Base-by-base conservation (phyloP, 2,329 filamentous ascomycete genomes). In the Akanthomyces uredinophilus region DNA sequence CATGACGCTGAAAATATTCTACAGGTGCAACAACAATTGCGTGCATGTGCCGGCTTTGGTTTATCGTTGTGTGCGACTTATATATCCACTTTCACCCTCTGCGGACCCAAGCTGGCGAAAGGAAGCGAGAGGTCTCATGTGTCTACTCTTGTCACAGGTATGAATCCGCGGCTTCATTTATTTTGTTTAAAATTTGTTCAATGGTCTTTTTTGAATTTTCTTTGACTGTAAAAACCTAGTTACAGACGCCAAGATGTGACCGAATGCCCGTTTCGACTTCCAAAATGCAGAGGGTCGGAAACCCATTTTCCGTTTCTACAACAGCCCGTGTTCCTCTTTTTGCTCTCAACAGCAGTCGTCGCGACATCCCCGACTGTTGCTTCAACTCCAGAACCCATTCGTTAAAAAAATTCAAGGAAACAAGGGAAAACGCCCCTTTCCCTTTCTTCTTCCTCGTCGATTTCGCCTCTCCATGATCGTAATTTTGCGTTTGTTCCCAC, bases 181-280 rank as follows among this genome's bases (percentile, higher is more conserved):
- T 39, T 51, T 8, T 60, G n/a, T n/a, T 52, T 16, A 13, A 52
- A 46, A 18, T 60, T 61, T 63, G 62, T 60, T 73, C 72, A 73
- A 73, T 75, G 71, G 72, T 76, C 70, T 70, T 76, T 63, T 60
- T 61, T 51, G 41, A 78, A 78, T 78, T 77, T 76, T 75, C 72
- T 78, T 81, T 83, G 80, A 83, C 80, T 79, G 78, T 81, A 83
- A 82, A 60, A 84, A 81, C 82, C 82, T 84, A 79, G 84, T 83
- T 84, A 85, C 82, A 84, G 82, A 85, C 83, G 83, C 83, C 83
- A 83, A 80, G 81, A 83, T 84, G 79, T 81, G 82, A 86, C 83
- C 82, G 79, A 85, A 58, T 57, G 82, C 80, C 81, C 81, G 80
- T 81, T 54, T 54, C 78, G 80, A 85, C 81, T 82, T 84, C 27